Evolutionary conservation across 192 early-diverging fungal species (phyloP), one percentile per base, ranked within the genome.

Genomic region (Backusella liffmaniae): DNA sequence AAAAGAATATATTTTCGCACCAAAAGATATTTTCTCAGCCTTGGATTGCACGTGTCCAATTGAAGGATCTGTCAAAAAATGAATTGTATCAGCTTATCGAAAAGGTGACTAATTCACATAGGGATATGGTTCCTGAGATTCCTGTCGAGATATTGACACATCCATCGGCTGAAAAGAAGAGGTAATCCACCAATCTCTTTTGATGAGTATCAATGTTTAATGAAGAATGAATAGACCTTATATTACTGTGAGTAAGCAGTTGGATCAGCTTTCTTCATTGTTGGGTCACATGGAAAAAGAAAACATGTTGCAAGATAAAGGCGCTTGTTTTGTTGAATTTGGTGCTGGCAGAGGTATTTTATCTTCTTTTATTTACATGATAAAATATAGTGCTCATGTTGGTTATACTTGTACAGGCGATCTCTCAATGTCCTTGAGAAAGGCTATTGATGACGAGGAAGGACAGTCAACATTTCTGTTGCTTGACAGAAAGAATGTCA

Each of bases 401-500:
- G 18, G 32, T 32, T 32, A 32, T 32, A 32, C 2, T 49, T 65
- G 3, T 51, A 32, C 32, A 84, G 82, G 79, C 26, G 88, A 88
- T 69, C 67, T 90, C 15, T 88, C 88, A 2, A 77, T 81, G 37
- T 83, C 84, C 35, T 53, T 85, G 37, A 86, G 86, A 42, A 67
- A 77, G 3, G 89, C 89, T 23, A 59, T 89, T 62, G 18, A 71
- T 12, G 82, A 81, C 15, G 76, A 79, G 23, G 37, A 80, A 6
- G 82, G 83, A 15, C 70, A 75, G 4, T 77, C 78, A 32, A 84
- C 82, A 29, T 92, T 87, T 76, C 68, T 95, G 29, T 82, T 96
- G 34, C 81, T 97, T 5, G 96, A 97, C 79, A 88, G 95, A 16
- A 89, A 90, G 15, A 92, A 88, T 76, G 92, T 91, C 29, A 87